Evolutionary conservation across 495 filamentous ascomycete species (phyloP).

Genomic region (Pyrenopolyporus hunteri): DNA sequence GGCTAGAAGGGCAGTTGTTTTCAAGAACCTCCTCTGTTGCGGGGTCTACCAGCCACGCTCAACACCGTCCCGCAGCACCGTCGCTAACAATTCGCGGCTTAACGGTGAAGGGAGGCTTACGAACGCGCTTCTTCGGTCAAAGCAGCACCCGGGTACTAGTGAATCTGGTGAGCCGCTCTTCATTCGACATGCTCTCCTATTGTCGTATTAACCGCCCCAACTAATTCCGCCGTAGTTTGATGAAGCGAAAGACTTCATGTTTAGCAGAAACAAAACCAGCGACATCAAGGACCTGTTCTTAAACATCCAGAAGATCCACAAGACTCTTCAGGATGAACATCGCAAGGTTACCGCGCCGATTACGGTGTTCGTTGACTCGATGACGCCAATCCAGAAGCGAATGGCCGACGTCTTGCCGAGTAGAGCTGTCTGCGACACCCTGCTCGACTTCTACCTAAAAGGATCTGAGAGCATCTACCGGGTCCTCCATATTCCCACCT

Average conservation of each 20-base stretch:
- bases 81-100: slow-evolving; percentile 43
- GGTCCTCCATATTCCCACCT: slow-evolving; percentile 54
- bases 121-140: slow-evolving; percentile 45
- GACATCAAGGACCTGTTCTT: slow-evolving; percentile 39
- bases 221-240: slow-evolving; percentile 43
- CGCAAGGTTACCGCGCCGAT: slow-evolving; percentile 43
- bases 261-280: slow-evolving; percentile 36
- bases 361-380: slow-evolving; percentile 48
- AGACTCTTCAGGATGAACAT: slow-evolving; percentile 43
- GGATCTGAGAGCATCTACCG: slow-evolving; percentile 57
- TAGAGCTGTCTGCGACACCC: slow-evolving; percentile 43
- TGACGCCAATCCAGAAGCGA: slow-evolving; percentile 49
- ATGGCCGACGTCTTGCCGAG: slow-evolving; percentile 49
- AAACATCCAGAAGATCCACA: slow-evolving; percentile 42
- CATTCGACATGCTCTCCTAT: neutral
- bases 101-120: slow-evolving; percentile 42
- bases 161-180: slow-evolving; percentile 42
- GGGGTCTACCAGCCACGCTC: slow-evolving; percentile 18
- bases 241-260: slow-evolving; percentile 47
- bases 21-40: slow-evolving; percentile 33
- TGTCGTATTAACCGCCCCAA: neutral
- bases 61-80: slow-evolving; percentile 32
- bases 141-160: slow-evolving; percentile 43
- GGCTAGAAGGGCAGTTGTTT: slow-evolving; percentile 41
- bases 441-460: slow-evolving; percentile 51